A percentile compares a stretch with the other conserved stretches of the same genome.
Conservation (phyloP, 23 red algal species). For the Pyropia yezoensis region DNA sequence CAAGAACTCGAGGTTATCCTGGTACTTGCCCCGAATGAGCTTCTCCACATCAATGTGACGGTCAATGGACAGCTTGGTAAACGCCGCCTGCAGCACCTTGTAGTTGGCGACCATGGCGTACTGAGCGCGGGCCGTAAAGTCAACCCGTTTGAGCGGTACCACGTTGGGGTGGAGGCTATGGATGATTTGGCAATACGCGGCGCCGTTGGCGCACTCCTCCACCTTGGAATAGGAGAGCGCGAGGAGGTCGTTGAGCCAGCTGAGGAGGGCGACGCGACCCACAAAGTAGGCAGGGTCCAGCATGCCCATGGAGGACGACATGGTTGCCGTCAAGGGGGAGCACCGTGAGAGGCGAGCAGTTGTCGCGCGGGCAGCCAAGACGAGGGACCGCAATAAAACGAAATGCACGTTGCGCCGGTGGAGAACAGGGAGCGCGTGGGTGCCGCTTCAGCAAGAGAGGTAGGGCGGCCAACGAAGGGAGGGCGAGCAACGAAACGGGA, state of each 20-base stretch:
- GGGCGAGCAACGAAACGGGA: no score
- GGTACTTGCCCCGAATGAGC: constrained; percentile 73
- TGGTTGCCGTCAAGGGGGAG: no score
- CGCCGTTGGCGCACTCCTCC: constrained; percentile 74
- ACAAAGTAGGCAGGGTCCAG: constrained; percentile 90
- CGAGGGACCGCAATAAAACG: no score
- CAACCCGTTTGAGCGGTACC: constrained; percentile 70
- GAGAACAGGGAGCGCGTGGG: no score
- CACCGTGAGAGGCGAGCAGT: no score
- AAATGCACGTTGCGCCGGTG: no score
- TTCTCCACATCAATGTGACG: constrained; percentile 88
- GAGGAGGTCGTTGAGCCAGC: constrained; percentile 90
- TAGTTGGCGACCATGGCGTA: constrained; percentile 88
- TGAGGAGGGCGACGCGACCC: constrained; percentile 38
- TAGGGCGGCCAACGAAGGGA: no score
- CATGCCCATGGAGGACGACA: constrained; percentile 48
- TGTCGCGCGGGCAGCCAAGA: no score
- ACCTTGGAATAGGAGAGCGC: constrained; percentile 70
- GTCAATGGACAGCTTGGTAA: constrained; percentile 53
- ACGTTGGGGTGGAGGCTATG: constrained; percentile 72
- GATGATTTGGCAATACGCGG: constrained; percentile 75
- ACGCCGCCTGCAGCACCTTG: constrained; percentile 86
- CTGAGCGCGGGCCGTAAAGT: constrained; percentile 63
- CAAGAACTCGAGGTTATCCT: constrained; percentile 95
- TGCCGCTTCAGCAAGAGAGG: no score